Percentiles rank a stretch among this genome's conserved stretches.
Evolutionary conservation across 331 rosid species (phyloP).

Genomic region (Quercus phellos): DNA sequence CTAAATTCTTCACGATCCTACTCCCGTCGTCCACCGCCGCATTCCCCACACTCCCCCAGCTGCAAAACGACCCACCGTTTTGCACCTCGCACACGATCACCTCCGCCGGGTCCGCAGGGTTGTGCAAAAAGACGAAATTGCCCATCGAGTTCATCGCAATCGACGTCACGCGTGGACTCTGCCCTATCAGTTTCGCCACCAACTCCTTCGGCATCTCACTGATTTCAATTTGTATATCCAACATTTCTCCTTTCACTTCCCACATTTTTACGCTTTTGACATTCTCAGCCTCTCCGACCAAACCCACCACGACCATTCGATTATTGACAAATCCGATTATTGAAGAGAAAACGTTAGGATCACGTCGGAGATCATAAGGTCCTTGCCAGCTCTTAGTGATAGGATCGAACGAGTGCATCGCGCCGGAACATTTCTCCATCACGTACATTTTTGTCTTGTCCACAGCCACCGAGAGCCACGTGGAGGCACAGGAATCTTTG

Average conservation of each 20-base stretch:
- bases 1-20: conserved; percentile 35
- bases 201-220: conserved; percentile 68
- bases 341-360: conserved; percentile 8
- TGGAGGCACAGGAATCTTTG: conserved; percentile 42
- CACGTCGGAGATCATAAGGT: conserved; percentile 44
- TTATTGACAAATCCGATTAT: conserved; percentile 26
- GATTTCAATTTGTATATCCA: conserved; percentile 22
- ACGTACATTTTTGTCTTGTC: conserved; percentile 32
- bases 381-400: conserved; percentile 46
- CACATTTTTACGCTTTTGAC: conserved; percentile 43
- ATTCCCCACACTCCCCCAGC: conserved; percentile 54
- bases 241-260: conserved; percentile 38
- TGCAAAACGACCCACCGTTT: conserved; percentile 18
- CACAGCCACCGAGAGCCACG: conserved; percentile 55
- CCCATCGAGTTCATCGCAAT: conserved; percentile 40
- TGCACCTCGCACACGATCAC: conserved; percentile 49
- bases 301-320: conserved; percentile 44
- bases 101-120: conserved; percentile 32
- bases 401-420: conserved; percentile 47
- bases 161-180: conserved; percentile 34
- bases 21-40: conserved; percentile 26
- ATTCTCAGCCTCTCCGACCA: conserved; percentile 37
- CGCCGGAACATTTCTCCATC: conserved; percentile 47
- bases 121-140: conserved; percentile 38
- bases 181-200: conserved; percentile 43